Base-by-base conservation (phyloP, 371 early-diverging fungal species). In the Apophysomyces elegans region DNA sequence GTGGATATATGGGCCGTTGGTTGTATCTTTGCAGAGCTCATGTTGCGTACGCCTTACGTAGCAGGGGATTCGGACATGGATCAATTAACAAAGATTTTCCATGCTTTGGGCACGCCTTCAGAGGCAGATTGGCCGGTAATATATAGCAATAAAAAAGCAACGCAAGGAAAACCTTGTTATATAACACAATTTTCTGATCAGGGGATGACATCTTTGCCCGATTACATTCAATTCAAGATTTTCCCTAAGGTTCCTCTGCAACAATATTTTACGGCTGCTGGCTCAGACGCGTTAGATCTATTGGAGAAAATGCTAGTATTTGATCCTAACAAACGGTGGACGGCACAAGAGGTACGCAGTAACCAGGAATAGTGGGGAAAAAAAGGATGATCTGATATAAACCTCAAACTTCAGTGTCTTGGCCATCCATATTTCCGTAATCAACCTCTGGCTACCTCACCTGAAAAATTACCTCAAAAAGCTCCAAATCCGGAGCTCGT, bases 1-100 rank as follows among this genome's bases (percentile, higher is more conserved):
- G 92, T 97, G 8, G 99, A 99, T 77, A 97, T 99, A 18, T 99
- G 99, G 99, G 92, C 99, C 0, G 90, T 97, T 12, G 99, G 99
- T 16, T 99, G 99, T 76, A 95, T 99, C 41, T 98, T 99, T 90
- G 99, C 99, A 1, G 99, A 99, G 67, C 89, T 99, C 44, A 89
- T 99, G 88, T 80, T 99, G 67, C 87, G 99, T 36, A 91, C 92
- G 13, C 99, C 99, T 0, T 96, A 94, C 70, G 81, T 99, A 37
- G 93, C 99, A 1, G 99, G 96, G 7, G 93, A 94, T 26, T 86
- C 95, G 0, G 99, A 99, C 68, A 80, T 99, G 67, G 95, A 92
- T 43, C 99, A 99, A 74, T 78, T 99, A 18, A 91, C 95, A 13
- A 91, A 91, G 8, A 99, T 98, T 41, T 98, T 97, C 77, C 84